Evolutionary conservation across 257 asterid genomes (phyloP).

Genomic region (Ilex asprella): DNA sequence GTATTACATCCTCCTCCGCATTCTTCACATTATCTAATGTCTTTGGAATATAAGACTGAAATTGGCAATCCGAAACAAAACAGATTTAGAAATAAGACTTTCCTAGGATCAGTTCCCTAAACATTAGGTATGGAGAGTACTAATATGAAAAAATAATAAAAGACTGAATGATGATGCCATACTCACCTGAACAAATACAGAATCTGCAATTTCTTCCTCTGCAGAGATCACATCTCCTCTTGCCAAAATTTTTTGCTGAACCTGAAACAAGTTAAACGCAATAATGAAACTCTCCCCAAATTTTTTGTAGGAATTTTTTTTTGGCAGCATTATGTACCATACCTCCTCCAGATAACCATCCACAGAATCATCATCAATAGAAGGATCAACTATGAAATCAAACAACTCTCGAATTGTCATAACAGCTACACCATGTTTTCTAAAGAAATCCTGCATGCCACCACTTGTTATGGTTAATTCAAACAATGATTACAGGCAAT

Average conservation of each 20-base stretch:
- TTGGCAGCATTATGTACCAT: not conserved
- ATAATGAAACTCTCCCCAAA: conserved; percentile 6
- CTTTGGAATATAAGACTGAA: conserved; percentile 80
- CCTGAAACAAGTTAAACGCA: conserved; percentile 30
- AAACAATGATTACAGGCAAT: not conserved
- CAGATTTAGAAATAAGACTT: not conserved
- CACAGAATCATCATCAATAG: conserved; percentile 67
- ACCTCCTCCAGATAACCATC: conserved; percentile 94
- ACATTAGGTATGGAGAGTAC: no score
- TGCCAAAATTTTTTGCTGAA: conserved; percentile 68
- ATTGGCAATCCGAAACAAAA: not conserved
- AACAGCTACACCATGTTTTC: conserved; percentile 80
- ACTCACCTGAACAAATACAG: conserved; percentile 76
- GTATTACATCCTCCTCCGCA: conserved; percentile 82
- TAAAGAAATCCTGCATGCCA: conserved; percentile 71
- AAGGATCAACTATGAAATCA: conserved; percentile 84
- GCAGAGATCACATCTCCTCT: conserved; percentile 74
- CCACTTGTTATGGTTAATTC: conserved; percentile 2
- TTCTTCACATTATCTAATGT: conserved; percentile 73
- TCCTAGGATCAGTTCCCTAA: not conserved
- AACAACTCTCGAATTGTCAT: conserved; percentile 86
- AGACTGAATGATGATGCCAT: no score
- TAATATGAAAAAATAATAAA: no score
- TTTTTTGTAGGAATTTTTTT: conserved; percentile 3
- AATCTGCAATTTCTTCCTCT: conserved; percentile 90